phyloP scores from a whole-genome alignment of 345 rosid species.

The Murraya koenigii region DNA sequence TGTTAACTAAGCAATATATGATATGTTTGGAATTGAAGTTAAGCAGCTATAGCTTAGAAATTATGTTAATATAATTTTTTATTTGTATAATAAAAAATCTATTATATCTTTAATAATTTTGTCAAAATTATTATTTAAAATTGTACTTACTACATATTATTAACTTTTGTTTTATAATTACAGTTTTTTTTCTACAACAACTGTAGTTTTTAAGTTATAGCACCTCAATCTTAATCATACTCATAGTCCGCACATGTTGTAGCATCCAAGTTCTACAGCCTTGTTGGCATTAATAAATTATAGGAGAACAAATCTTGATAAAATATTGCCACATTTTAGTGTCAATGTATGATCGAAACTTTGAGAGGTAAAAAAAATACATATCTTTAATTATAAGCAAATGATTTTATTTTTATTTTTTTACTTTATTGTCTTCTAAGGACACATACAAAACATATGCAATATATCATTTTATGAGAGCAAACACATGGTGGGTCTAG shows the following conservation, averaged over 20 bases:
- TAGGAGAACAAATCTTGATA: not conserved
- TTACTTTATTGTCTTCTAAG: not conserved
- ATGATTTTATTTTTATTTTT: not conserved
- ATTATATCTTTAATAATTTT: no score
- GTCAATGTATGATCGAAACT: constrained; percentile 1
- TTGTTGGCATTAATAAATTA: not conserved
- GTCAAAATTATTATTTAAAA: no score
- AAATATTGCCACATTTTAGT: not conserved
- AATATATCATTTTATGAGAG: not conserved
- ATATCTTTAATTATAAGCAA: not conserved
- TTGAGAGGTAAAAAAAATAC: not conserved
- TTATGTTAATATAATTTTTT: no score
- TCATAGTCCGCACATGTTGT: not conserved
- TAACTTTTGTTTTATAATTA: no score
- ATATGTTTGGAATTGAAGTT: no score
- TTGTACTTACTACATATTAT: no score
- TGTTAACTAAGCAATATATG: not conserved
- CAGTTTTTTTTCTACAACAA: no score
- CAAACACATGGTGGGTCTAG: not conserved
- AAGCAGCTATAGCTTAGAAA: no score
- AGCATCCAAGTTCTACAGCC: not conserved
- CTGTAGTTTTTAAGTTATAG: no score
- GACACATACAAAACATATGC: not conserved
- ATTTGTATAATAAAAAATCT: no score
- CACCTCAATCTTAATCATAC: no score